A percentile compares a stretch with the other conserved stretches of the same genome.
Evolutionary conservation across 306 rosid genomes (phyloP).

Genomic region (Rosa chinensis): DNA sequence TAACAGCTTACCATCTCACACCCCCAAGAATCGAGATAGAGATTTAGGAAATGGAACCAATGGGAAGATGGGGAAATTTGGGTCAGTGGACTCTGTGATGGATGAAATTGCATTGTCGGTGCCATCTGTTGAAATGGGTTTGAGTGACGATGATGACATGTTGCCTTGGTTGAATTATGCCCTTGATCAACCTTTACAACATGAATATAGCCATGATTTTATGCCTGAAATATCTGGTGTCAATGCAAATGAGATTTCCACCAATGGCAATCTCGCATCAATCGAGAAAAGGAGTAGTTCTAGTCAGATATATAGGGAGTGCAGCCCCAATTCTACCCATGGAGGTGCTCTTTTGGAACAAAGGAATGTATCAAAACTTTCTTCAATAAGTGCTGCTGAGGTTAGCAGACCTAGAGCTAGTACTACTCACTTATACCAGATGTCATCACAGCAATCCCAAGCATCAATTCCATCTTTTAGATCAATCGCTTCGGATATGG

Average conservation of each 20-base stretch:
- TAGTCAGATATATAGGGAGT: constrained; percentile 49
- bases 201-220: constrained; percentile 66
- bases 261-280: constrained; percentile 40
- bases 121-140: constrained; percentile 61
- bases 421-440: constrained; percentile 39
- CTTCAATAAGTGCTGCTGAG: constrained; percentile 46
- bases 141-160: constrained; percentile 65
- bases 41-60: constrained; percentile 44
- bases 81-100: constrained; percentile 48
- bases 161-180: constrained; percentile 86
- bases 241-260: constrained; percentile 41
- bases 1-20: constrained; percentile 54
- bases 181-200: constrained; percentile 61
- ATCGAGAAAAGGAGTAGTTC: constrained; percentile 47
- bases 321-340: constrained; percentile 38
- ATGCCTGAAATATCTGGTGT: constrained; percentile 67
- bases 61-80: constrained; percentile 58
- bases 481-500: constrained; percentile 41
- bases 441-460: constrained; percentile 54
- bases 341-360: constrained; percentile 43
- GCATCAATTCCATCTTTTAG: constrained; percentile 50
- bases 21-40: constrained; percentile 56
- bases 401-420: constrained; percentile 41
- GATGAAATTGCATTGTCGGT: constrained; percentile 61
- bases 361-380: constrained; percentile 46